Base-by-base conservation (phyloP, 495 filamentous ascomycete species). In the Thermothielavioides terrestris region DNA sequence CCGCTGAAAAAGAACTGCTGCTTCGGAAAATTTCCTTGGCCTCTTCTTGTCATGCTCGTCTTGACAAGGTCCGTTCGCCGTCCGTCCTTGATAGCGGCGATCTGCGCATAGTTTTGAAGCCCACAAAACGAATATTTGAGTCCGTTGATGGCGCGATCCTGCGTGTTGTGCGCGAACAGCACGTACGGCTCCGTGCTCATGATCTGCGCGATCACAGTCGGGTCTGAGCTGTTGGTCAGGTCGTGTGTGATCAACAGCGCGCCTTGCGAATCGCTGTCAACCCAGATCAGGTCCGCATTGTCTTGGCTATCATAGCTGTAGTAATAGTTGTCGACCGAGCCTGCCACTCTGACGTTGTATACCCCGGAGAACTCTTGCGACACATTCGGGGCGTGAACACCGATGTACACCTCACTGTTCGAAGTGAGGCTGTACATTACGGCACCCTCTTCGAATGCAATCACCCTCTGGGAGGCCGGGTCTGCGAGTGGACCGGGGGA, bases 1-100 rank as follows among this genome's bases (percentile, higher is more conserved):
- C 80, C 78, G 14, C 72, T 79, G 26, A 95, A 68, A 54, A 91
- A 87, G 65, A 97, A 94, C 59, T 95, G 87, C 66, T 94, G 79
- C 57, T 86, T 86, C 1, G 86, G 85, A 35, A 79, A 63, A 42
- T 79, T 79, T 5, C 73, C 75, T 0, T 70, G 65, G 3, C 82
- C 81, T 2, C 79, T 72, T 21, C 61, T 77, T 2, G 85, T 92
- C 75, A 94, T 86, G 37, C 75, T 74, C 26, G 75, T 76, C 15
- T 79, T 67, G 12, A 83, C 68, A 34, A 75, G 68, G 46, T 65
- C 67, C 1, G 63, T 57, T 22, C 52, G 62, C 26, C 65, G 56
- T 9, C 68, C 69, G 22, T 69, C 52, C 42, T 66, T 75, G n/a
- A 69, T 77, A 27, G 72, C 70, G 11, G 75, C 68, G 32, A 88